Conservation (phyloP, 179 eudicot species). For the Silene noctiflora region DNA sequence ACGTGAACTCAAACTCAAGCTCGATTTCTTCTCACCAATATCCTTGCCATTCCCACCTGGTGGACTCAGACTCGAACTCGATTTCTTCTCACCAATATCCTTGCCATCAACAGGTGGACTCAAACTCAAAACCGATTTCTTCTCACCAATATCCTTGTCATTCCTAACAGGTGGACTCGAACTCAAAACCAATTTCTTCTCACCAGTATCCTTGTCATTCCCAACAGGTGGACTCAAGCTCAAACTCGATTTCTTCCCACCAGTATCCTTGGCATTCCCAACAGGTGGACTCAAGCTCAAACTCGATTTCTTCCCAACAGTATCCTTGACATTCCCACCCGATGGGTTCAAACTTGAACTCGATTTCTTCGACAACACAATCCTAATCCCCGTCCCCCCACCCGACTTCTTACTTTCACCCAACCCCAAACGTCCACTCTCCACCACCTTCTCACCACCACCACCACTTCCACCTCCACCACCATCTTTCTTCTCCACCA, state of each 20-base stretch:
- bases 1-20: background rate
- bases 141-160: background rate
- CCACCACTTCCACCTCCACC: background rate
- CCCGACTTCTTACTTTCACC: slow-evolving; percentile 6
- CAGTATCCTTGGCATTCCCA: slow-evolving; percentile 11
- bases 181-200: background rate
- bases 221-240: slow-evolving; percentile 14
- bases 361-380: background rate
- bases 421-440: background rate
- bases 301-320: background rate
- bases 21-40: background rate
- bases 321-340: slow-evolving; percentile 13
- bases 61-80: background rate
- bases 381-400: slow-evolving; percentile 2
- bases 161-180: background rate
- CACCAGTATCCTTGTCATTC: slow-evolving; percentile 17
- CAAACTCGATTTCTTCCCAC: background rate
- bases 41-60: background rate
- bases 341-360: background rate
- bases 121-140: background rate
- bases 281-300: slow-evolving; percentile 7
- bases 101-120: slow-evolving; percentile 12
- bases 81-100: background rate
- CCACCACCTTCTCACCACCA: slow-evolving; percentile 2
- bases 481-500: background rate